These are phyloP conservation scores for Solanum hybrid DNA, from an alignment of 305 asterid genomes.

Conservation along the genomic window DNA sequence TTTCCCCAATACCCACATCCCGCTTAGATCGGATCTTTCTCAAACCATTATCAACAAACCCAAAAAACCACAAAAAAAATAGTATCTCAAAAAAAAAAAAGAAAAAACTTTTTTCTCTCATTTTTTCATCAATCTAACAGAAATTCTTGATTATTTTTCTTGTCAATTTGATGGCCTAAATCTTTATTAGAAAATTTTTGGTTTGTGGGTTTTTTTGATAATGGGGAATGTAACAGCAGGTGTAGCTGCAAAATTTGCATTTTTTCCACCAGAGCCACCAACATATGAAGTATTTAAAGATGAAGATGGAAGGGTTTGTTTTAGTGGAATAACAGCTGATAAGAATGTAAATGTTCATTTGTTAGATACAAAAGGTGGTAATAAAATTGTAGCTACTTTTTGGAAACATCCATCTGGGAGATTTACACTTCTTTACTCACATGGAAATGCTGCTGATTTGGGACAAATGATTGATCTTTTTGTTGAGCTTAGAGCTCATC, in stretches of 20 bases:
- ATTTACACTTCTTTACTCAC: slow-evolving; percentile 81
- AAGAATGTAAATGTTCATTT: slow-evolving; percentile 78
- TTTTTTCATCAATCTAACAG: background rate
- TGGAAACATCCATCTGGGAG: slow-evolving; percentile 85
- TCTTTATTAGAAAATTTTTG: slow-evolving; percentile 6
- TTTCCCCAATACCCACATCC: slow-evolving; percentile 17
- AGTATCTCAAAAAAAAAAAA: background rate
- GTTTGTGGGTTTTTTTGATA: slow-evolving; percentile 9
- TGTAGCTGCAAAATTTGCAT: slow-evolving; percentile 93
- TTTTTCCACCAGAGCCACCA: slow-evolving; percentile 95
- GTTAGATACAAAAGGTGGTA: slow-evolving; percentile 72
- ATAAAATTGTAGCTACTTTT: slow-evolving; percentile 74
- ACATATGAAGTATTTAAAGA: slow-evolving; percentile 74
- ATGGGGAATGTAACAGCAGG: slow-evolving; percentile 96
- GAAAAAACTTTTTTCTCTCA: background rate
- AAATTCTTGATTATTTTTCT: slow-evolving; percentile 6
- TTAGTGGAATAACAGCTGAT: slow-evolving; percentile 72
- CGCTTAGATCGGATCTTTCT: slow-evolving; percentile 75
- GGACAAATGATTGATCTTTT: slow-evolving; percentile 96
- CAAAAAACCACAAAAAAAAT: background rate
- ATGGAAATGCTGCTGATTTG: slow-evolving; percentile 98
- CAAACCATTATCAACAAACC: slow-evolving; percentile 27
- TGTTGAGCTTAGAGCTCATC: slow-evolving; percentile 94
- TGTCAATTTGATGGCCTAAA: slow-evolving; percentile 20
- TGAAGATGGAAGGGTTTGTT: slow-evolving; percentile 52